phyloP scores from a whole-genome alignment of 495 filamentous ascomycete genomes.

The Penicillium angulare region DNA sequence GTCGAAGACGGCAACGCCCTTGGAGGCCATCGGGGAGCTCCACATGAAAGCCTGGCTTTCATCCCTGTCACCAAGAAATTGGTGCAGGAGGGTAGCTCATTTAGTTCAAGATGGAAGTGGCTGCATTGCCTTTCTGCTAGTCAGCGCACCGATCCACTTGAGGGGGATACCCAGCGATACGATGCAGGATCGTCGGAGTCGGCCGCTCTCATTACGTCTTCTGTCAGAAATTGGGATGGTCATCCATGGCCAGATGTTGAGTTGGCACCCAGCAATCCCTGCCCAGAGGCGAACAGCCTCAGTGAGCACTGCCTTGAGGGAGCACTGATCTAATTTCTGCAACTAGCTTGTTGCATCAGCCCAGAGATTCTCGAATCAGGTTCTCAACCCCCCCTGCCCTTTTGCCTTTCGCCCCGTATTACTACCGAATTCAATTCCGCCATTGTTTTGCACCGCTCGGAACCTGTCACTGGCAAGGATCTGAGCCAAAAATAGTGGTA shows the following conservation, averaged over 20 bases:
- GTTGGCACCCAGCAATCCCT: slow-evolving; percentile 38
- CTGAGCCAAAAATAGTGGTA: slow-evolving; percentile 13
- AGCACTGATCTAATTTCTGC: slow-evolving; percentile 24
- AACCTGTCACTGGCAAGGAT: slow-evolving; percentile 33
- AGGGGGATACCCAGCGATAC: slow-evolving; percentile 9
- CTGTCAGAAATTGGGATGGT: slow-evolving; percentile 17
- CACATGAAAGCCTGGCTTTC: slow-evolving; percentile 11
- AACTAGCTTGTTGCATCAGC: slow-evolving; percentile 17
- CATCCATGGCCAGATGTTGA: slow-evolving; percentile 34
- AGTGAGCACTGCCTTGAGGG: slow-evolving; percentile 20
- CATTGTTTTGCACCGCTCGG: slow-evolving; percentile 22
- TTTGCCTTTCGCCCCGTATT: slow-evolving; percentile 31
- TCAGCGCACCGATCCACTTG: slow-evolving; percentile 9
- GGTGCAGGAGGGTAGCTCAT: slow-evolving; percentile 10
- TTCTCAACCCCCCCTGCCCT: slow-evolving; percentile 30
- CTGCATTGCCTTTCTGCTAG: slow-evolving; percentile 13
- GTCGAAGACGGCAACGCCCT: slow-evolving; percentile 25
- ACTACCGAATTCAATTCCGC: slow-evolving; percentile 15
- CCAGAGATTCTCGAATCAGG: slow-evolving; percentile 23
- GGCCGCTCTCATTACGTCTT: slow-evolving; percentile 19
- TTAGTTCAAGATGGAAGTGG: slow-evolving; percentile 11
- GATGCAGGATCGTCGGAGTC: slow-evolving; percentile 28
- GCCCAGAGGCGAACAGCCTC: slow-evolving; percentile 24
- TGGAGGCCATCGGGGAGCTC: slow-evolving; percentile 9
- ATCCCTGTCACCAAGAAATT: slow-evolving; percentile 13